Conservation (phyloP, 1,139 yeast genomes). For the Taphrina confusa region DNA sequence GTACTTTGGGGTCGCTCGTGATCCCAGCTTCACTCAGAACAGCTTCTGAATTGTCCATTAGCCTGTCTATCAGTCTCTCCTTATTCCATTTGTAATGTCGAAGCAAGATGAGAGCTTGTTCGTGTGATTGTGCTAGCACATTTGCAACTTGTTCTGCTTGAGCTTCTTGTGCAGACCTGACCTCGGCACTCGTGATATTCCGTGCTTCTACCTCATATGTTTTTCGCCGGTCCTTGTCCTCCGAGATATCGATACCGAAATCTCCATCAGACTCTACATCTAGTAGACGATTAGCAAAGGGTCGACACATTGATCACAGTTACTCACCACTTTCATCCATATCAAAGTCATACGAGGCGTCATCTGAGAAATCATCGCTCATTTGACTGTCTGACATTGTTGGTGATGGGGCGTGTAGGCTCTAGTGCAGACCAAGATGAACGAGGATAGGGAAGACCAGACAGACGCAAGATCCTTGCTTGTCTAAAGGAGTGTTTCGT, state of each 20-base stretch:
- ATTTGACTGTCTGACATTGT: conserved; percentile 26
- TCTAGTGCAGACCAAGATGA: not conserved
- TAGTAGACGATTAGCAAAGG: not conserved
- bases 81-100: conserved; percentile 71
- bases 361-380: conserved; percentile 20
- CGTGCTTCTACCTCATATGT: conserved; percentile 44
- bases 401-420: not conserved
- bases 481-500: too few species aligned
- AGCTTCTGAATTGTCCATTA: conserved; percentile 56
- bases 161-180: conserved; percentile 43
- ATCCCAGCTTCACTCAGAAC: conserved; percentile 58
- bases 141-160: conserved; percentile 45
- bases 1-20: conserved; percentile 40
- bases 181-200: conserved; percentile 44
- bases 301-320: not conserved
- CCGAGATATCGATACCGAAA: conserved; percentile 40
- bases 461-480: too few species aligned
- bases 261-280: conserved; percentile 42
- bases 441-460: not conserved
- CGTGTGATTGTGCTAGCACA: conserved; percentile 48
- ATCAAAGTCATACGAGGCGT: conserved; percentile 22
- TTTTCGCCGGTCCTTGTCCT: conserved; percentile 41
- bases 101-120: conserved; percentile 57
- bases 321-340: conserved; percentile 19
- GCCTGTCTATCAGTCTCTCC: conserved; percentile 68